phyloP scores from a whole-genome alignment of 1,284 basidiomycete genomes.

The Fomitopsis schrenkii region DNA sequence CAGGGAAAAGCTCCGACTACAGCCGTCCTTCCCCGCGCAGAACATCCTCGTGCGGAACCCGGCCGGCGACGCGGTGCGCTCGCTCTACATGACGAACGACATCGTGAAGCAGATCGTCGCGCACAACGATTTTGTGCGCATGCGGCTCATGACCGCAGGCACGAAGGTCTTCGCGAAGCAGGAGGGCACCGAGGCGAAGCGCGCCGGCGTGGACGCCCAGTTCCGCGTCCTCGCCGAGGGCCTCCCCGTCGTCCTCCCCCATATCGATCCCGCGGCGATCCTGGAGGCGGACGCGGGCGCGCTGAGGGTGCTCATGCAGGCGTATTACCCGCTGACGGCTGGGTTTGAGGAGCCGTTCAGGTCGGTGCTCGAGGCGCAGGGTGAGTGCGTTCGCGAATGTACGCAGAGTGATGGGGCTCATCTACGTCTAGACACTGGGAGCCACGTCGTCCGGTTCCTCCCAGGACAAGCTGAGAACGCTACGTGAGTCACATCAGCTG shows the following conservation, averaged over 20 bases:
- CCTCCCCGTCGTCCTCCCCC: slow-evolving; percentile 78
- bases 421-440: slow-evolving; percentile 52
- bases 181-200: slow-evolving; percentile 38
- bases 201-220: slow-evolving; percentile 48
- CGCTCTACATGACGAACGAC: slow-evolving; percentile 88
- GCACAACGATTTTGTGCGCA: slow-evolving; percentile 81
- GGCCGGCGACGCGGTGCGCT: slow-evolving; percentile 72
- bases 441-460: slow-evolving; percentile 68
- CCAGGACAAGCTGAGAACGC: slow-evolving; percentile 49
- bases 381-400: slow-evolving; percentile 34
- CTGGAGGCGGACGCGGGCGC: slow-evolving; percentile 55
- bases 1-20: slow-evolving; percentile 75
- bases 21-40: slow-evolving; percentile 66
- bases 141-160: slow-evolving; percentile 89
- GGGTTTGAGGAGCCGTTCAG: slow-evolving; percentile 61
- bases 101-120: slow-evolving; percentile 77
- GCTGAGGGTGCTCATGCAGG: slow-evolving; percentile 65
- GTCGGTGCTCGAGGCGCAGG: slow-evolving; percentile 40
- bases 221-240: slow-evolving; percentile 86
- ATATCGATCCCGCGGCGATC: slow-evolving; percentile 63
- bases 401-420: not conserved
- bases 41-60: slow-evolving; percentile 90
- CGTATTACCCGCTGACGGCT: slow-evolving; percentile 74
- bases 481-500: slow-evolving; percentile 38
- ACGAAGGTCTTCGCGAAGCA: slow-evolving; percentile 82